Percentiles rank a stretch among this genome's conserved stretches.
These are phyloP conservation scores for Corymbia calophylla DNA, from an alignment of 441 rosid species.

Conservation along the genomic window DNA sequence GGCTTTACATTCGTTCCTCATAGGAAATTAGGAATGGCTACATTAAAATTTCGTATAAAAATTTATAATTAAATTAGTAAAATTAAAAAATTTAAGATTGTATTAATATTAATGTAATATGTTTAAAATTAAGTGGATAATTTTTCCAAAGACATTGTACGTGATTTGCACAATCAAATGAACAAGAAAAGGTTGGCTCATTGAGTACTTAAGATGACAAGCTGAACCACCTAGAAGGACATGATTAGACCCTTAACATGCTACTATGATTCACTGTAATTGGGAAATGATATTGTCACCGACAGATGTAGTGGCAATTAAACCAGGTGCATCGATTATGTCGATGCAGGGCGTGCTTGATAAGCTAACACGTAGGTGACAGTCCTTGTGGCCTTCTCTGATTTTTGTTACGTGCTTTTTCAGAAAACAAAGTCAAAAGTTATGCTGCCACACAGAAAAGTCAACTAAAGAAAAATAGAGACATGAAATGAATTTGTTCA, in stretches of 20 bases:
- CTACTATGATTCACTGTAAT: not conserved
- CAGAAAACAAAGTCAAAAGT: not conserved
- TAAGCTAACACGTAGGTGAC: not conserved
- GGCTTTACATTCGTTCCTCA: not conserved
- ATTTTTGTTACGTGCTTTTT: not conserved
- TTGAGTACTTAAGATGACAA: not conserved
- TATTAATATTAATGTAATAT: fast-evolving
- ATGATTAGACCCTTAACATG: not conserved
- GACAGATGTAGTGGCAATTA: not conserved
- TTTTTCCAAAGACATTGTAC: not conserved
- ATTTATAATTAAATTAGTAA: fast-evolving
- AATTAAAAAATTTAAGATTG: not conserved
- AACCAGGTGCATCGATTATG: not conserved
- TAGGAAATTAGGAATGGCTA: not conserved
- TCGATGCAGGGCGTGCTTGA: not conserved
- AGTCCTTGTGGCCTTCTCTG: not conserved
- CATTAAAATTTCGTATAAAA: not conserved
- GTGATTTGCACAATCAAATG: not conserved
- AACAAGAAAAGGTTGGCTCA: not conserved
- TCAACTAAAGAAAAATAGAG: not conserved
- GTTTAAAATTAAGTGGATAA: not conserved
- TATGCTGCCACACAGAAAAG: not conserved
- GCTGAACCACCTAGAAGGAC: not conserved
- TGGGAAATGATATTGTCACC: not conserved
- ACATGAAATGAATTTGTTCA: not conserved